A percentile compares a stretch with the other conserved stretches of the same genome.
Conservation (phyloP, 306 rosid genomes). For the Hippophae tibetana region DNA sequence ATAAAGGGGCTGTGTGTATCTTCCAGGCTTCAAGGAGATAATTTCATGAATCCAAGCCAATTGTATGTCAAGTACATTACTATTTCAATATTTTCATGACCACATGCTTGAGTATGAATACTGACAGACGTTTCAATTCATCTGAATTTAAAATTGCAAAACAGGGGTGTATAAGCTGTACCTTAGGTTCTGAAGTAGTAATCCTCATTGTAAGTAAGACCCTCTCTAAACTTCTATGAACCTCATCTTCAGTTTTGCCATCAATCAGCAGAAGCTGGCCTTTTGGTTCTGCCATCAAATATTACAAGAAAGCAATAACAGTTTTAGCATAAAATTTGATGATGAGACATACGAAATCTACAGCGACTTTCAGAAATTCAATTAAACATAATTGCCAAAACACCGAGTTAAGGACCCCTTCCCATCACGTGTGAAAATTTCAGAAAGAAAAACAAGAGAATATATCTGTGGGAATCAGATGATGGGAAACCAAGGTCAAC, state of each 20-base stretch:
- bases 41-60: too few species aligned
- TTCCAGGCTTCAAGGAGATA: too few species aligned
- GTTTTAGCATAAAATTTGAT: not conserved
- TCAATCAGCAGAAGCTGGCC: slow-evolving; percentile 91
- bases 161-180: slow-evolving; percentile 18
- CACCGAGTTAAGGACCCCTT: too few species aligned
- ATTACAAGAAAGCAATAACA: slow-evolving; percentile 6
- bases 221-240: slow-evolving; percentile 79
- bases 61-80: too few species aligned
- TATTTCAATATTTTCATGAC: not conserved
- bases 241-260: slow-evolving; percentile 90
- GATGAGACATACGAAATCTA: not conserved
- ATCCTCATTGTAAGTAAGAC: slow-evolving; percentile 88
- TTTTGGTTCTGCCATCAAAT: slow-evolving; percentile 63
- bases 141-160: slow-evolving; percentile 14
- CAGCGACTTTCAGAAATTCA: too few species aligned
- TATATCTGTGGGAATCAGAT: too few species aligned
- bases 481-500: too few species aligned
- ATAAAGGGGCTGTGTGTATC: too few species aligned
- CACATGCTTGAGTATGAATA: not conserved
- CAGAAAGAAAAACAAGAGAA: too few species aligned
- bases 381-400: too few species aligned
- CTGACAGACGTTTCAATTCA: slow-evolving; percentile 3
- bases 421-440: too few species aligned
- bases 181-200: slow-evolving; percentile 94